phyloP scores from a whole-genome alignment of 2,329 filamentous ascomycete species.

The Boeremia lycopersici region DNA sequence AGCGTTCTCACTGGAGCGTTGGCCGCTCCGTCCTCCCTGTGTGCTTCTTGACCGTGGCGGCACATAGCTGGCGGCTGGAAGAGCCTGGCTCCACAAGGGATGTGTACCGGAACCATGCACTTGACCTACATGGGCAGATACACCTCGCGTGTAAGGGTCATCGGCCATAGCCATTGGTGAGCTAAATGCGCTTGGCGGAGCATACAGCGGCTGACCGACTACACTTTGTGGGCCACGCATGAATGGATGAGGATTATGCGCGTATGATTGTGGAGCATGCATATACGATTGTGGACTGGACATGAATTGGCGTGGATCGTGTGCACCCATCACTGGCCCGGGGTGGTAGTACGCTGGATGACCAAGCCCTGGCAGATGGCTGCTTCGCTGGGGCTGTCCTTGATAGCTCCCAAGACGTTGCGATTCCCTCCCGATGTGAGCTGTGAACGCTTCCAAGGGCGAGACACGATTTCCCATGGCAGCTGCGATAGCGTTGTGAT shows the following conservation, averaged over 20 bases:
- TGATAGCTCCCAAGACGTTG: slow-evolving; percentile 3
- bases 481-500: not conserved
- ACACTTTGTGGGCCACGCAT: not conserved
- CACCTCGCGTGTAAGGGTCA: slow-evolving; percentile 12
- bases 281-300: not conserved
- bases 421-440: slow-evolving; percentile 4
- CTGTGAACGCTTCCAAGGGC: slow-evolving; percentile 4
- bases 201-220: not conserved
- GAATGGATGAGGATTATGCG: not conserved
- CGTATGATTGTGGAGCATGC: not conserved
- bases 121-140: slow-evolving; percentile 3
- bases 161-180: slow-evolving; percentile 10
- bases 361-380: not conserved
- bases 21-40: slow-evolving; percentile 11
- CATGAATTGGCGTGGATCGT: not conserved
- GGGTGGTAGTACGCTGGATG: not conserved
- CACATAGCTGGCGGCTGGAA: not conserved
- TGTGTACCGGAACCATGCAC: not conserved
- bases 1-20: slow-evolving; percentile 34
- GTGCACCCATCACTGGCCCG: not conserved
- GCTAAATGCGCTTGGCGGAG: not conserved
- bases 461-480: slow-evolving; percentile 1
- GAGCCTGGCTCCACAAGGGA: not conserved
- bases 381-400: not conserved
- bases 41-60: slow-evolving; percentile 8